phyloP scores from a whole-genome alignment of 2,329 filamentous ascomycete species.

The Penicillium sp. region DNA sequence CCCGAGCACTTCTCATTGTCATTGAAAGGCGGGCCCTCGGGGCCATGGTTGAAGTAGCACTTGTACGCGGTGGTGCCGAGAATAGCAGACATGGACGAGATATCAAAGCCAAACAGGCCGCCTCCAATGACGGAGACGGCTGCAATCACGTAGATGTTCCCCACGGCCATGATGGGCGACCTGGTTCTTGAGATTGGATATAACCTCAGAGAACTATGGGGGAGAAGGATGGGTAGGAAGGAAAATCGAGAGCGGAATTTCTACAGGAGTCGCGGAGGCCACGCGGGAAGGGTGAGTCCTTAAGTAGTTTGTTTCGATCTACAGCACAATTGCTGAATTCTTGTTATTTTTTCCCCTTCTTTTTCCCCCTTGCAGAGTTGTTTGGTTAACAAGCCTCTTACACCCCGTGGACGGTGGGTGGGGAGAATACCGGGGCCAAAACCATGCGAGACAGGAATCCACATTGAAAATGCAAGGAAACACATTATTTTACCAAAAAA shows the following conservation, averaged over 20 bases:
- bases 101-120: constrained; percentile 38
- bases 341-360: not conserved
- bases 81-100: constrained; percentile 40
- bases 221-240: not conserved
- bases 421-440: not conserved
- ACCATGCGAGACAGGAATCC: not conserved
- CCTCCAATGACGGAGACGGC: constrained; percentile 51
- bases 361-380: not conserved
- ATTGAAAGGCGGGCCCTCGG: constrained; percentile 60
- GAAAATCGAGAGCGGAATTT: not conserved
- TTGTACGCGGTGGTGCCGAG: constrained; percentile 55
- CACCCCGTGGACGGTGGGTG: constrained; percentile 1
- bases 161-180: constrained; percentile 30
- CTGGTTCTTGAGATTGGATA: not conserved
- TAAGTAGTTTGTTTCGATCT: constrained; percentile 5
- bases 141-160: constrained; percentile 61
- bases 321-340: not conserved
- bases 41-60: constrained; percentile 64
- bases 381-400: not conserved
- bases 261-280: not conserved
- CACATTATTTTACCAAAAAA: not conserved
- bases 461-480: not conserved
- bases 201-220: not conserved
- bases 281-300: constrained; percentile 4
- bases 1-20: constrained; percentile 46